Evolutionary conservation across 1,139 yeast genomes (phyloP), one percentile per base, ranked within the genome.

Genomic region (Barnettozyma hawaiiensis): DNA sequence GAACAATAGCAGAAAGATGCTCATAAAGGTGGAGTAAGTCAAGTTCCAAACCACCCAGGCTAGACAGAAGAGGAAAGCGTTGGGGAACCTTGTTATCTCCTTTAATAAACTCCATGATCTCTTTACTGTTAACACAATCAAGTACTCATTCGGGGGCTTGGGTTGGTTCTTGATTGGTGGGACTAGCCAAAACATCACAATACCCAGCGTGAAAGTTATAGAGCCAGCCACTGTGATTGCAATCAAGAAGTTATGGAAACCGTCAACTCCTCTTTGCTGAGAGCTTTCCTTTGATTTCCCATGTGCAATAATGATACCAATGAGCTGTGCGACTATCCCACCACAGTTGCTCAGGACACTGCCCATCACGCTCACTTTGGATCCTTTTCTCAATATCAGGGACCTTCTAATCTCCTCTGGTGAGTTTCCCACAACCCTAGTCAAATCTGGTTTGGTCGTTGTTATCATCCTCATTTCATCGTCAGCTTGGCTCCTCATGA

Each of bases 21-120:
- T 59, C 50, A 69, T 49, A 47, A 68, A 70, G 45, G 68, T 70
- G 16, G 62, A 51, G 41, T 61, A 67, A 8, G 64, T 60, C 10
- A 69, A 65, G 43, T 70, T 68, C 75, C 75, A 70, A 32, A 70
- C 58, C 2, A 70, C 73, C 75, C 75, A 70, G 0, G 69, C 62
- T 19, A 68, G 38, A 55, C 72, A 67, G 24, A 66, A 60, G 16
- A 65, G 44, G 45, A 66, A 67, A 0, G 74, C 75, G 42, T 68
- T 57, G 3, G 68, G 70, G 46, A 67, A 64, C 33, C 55, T 48
- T 29, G 54, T 54, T 28, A 70, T 65, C 29, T 58, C 53, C 35
- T 51, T 58, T 14, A 65, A 27, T 40, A 69, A 51, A 3, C 12
- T 9, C 41, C 57, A 42, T 41, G 65, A 57, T 40, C 72, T 53